Conservation (phyloP, 306 rosid species). For the Datisca glomerata region DNA sequence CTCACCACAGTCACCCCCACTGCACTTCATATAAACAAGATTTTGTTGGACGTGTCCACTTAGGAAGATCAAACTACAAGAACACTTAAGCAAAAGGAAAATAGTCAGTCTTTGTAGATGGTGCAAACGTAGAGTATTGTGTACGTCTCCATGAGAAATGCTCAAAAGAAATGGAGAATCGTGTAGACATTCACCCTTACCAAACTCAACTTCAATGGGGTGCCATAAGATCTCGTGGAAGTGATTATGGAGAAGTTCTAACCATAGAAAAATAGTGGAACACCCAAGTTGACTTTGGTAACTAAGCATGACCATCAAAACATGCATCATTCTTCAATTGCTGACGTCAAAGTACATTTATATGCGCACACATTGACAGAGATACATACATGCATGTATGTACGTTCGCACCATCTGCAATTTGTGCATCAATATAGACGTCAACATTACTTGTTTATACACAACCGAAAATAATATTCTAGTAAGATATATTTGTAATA, state of each 20-base stretch:
- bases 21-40: slow-evolving; percentile 9
- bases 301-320: slow-evolving; percentile 69
- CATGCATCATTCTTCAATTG: slow-evolving; percentile 20
- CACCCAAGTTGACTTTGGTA: slow-evolving; percentile 28
- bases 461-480: no score
- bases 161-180: slow-evolving; percentile 68
- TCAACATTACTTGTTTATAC: no score
- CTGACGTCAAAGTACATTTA: background rate
- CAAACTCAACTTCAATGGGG: slow-evolving; percentile 26
- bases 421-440: background rate
- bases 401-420: no score
- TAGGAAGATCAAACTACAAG: slow-evolving; percentile 38
- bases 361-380: background rate
- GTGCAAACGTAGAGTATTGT: slow-evolving; percentile 23
- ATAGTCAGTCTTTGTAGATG: slow-evolving; percentile 66
- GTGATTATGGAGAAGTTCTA: slow-evolving; percentile 46
- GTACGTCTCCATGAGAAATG: slow-evolving; percentile 36
- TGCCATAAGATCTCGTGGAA: slow-evolving; percentile 42
- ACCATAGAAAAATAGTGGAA: slow-evolving; percentile 44
- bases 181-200: slow-evolving; percentile 47
- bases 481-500: background rate
- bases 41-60: slow-evolving; percentile 1
- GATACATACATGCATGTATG: no score
- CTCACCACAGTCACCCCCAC: slow-evolving; percentile 29
- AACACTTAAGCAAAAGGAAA: slow-evolving; percentile 59